Base-by-base conservation (phyloP, 768 basidiomycete genomes). In the Hydnomerulius pinastri region DNA sequence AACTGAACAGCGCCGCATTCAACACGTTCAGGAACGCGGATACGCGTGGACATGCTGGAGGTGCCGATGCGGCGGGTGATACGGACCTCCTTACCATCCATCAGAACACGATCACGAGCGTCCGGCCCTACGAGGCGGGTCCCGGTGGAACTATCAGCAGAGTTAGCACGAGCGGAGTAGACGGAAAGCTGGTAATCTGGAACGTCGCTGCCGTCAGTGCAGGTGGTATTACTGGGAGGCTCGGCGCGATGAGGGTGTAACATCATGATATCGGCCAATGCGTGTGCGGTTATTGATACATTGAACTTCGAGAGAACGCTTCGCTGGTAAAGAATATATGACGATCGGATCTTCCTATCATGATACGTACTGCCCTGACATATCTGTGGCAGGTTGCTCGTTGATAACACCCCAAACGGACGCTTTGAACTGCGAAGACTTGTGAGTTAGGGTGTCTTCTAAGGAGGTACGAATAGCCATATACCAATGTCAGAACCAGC, bases 61-160 rank as follows among this genome's bases (percentile, higher is more conserved):
- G 65, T 2, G 68, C 63, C 9, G 71, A 72, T 0, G 58, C 62
- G 1, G 58, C 70, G 4, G 65, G 69, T 4, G 85, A 88, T 61
- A 90, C 89, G 3, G 91, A 95, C 65, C 71, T 96, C 44, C 73
- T 80, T 62, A 98, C 97, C 12, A 80, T 97, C 43, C 97, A 98
- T 66, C 97, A 98, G 78, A 99, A 99, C 74, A 97, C 95, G 30
- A 97, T 99, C 71, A 98, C 93, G n/a, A 86, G 78, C 58, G 77
- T 98, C 33, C 75, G 93, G 49, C 74, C 90, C 23, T 97, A 90
- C 62, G 86, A 86, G 54, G 46, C 45, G 50, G 74, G 72, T 2
- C 56, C 61, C 3, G 77, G 75, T 11, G 85, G 82, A 0, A 71
- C 73, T 2, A 86, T 98, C 4, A 75, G 71, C 40, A 81, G 81